phyloP scores from a whole-genome alignment of 129 eudicot genomes.

The Flaveria robusta region DNA sequence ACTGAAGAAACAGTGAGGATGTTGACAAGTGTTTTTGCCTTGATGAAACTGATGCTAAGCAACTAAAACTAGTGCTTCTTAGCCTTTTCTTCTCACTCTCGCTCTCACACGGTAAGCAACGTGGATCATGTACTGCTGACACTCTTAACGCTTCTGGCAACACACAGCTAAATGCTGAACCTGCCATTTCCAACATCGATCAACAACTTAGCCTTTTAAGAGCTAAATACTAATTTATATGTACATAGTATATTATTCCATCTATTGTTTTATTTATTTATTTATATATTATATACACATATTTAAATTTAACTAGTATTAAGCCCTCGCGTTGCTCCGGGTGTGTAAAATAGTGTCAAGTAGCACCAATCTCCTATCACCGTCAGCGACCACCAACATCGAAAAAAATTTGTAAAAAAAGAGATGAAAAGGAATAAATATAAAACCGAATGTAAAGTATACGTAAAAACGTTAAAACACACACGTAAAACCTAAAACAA shows the following conservation, averaged over 20 bases:
- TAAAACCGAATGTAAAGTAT: too few species aligned
- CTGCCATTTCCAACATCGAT: conserved; percentile 31
- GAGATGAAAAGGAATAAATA: too few species aligned
- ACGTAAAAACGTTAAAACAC: too few species aligned
- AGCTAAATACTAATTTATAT: background rate
- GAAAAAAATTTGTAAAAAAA: too few species aligned
- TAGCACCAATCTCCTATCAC: too few species aligned
- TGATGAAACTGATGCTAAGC: conserved; percentile 71
- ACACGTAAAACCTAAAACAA: too few species aligned
- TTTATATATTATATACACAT: too few species aligned
- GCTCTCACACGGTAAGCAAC: conserved; percentile 36
- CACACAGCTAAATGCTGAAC: conserved; percentile 66
- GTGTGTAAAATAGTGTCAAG: too few species aligned
- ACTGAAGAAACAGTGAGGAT: conserved; percentile 66
- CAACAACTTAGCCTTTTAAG: background rate
- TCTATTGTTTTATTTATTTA: background rate
- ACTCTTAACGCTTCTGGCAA: conserved; percentile 74
- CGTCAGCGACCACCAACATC: too few species aligned
- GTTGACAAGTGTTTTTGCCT: conserved; percentile 72
- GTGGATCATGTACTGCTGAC: conserved; percentile 50
- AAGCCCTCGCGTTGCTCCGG: too few species aligned
- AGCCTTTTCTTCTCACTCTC: conserved; percentile 58
- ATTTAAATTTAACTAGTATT: too few species aligned
- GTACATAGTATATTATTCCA: background rate
- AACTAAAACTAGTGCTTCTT: conserved; percentile 53